Evolutionary conservation across 2,329 filamentous ascomycete genomes (phyloP).

Genomic region (Incumbomyces delicatus): DNA sequence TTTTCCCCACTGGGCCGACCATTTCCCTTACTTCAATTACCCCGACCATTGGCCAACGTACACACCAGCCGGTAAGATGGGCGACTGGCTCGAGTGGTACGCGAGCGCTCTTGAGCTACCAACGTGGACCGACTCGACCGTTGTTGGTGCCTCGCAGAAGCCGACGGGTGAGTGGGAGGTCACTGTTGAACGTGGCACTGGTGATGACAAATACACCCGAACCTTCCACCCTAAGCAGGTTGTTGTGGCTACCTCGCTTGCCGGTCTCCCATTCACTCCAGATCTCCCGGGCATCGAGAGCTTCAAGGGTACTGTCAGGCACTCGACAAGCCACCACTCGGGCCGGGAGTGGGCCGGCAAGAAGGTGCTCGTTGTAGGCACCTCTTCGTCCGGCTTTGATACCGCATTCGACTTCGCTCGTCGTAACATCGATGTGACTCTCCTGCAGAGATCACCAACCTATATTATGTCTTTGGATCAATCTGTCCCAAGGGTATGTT

Average conservation of each 20-base stretch:
- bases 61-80: slow-evolving; percentile 25
- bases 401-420: slow-evolving; percentile 23
- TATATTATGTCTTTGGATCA: slow-evolving; percentile 25
- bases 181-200: too few species aligned
- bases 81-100: slow-evolving; percentile 25
- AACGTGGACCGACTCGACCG: slow-evolving; percentile 21
- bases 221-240: slow-evolving; percentile 21
- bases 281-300: slow-evolving; percentile 23
- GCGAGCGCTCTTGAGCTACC: slow-evolving; percentile 22
- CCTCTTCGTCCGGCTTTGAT: slow-evolving; percentile 24
- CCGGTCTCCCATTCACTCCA: slow-evolving; percentile 24
- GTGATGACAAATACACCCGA: slow-evolving; percentile 19
- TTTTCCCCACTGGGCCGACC: slow-evolving; percentile 25
- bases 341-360: slow-evolving; percentile 23
- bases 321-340: slow-evolving; percentile 20
- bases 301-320: slow-evolving; percentile 20
- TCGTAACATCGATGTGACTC: slow-evolving; percentile 22
- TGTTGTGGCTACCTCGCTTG: slow-evolving; percentile 22
- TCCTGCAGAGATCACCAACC: slow-evolving; percentile 25
- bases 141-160: slow-evolving; percentile 20
- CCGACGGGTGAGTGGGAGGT: slow-evolving; percentile 18
- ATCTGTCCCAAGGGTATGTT: slow-evolving; percentile 22
- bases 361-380: slow-evolving; percentile 24
- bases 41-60: slow-evolving; percentile 26
- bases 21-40: slow-evolving; percentile 25